These are phyloP conservation scores for Talaromyces pinophilus DNA, from an alignment of 2,329 filamentous ascomycete species.

Conservation along the genomic window DNA sequence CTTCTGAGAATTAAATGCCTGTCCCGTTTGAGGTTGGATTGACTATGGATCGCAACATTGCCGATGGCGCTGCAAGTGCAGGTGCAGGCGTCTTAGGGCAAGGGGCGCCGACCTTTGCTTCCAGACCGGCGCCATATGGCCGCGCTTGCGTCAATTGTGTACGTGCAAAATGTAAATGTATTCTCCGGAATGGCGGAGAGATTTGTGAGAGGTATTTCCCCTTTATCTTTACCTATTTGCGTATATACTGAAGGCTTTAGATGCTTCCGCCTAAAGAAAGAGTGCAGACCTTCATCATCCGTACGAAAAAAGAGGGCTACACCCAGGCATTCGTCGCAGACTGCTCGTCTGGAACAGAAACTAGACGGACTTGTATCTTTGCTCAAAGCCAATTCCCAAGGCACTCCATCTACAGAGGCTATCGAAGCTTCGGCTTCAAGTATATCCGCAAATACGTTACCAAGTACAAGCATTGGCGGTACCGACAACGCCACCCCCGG, in stretches of 20 bases:
- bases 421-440: slow-evolving; percentile 3
- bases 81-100: neutral
- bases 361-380: slow-evolving; percentile 32
- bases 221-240: neutral
- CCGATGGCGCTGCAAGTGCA: neutral
- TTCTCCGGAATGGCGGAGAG: slow-evolving; percentile 22
- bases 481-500: neutral
- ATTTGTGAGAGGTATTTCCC: slow-evolving; percentile 24
- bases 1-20: neutral
- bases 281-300: slow-evolving; percentile 42
- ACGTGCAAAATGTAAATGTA: slow-evolving; percentile 31
- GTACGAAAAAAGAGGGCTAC: slow-evolving; percentile 33
- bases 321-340: slow-evolving; percentile 24
- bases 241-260: slow-evolving; percentile 27
- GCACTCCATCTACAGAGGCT: neutral
- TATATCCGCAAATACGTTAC: neutral
- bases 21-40: neutral
- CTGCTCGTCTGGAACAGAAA: slow-evolving; percentile 31
- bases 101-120: neutral
- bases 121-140: slow-evolving; percentile 23
- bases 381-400: slow-evolving; percentile 30
- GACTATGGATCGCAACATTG: neutral
- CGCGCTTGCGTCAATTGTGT: slow-evolving; percentile 30
- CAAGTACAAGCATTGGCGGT: neutral
- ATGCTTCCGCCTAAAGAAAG: slow-evolving; percentile 47